These are phyloP conservation scores for Crithidia fasciculata DNA, from an alignment of 208 protist genomes.

Conservation along the genomic window DNA sequence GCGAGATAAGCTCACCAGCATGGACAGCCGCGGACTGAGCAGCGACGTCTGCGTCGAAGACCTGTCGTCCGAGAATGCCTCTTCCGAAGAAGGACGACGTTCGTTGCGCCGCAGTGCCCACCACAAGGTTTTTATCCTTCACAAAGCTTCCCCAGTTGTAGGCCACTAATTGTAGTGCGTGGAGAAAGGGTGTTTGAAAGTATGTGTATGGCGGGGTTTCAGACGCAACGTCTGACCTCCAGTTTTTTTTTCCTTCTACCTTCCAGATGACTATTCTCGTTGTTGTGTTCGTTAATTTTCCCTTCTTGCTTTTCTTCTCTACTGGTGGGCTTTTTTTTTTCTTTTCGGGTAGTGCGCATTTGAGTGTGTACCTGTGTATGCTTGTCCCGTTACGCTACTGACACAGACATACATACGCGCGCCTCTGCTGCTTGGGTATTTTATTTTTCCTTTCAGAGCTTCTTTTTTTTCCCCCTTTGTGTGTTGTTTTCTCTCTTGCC, in stretches of 20 bases:
- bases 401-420: background rate
- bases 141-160: too few species aligned
- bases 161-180: too few species aligned
- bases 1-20: background rate
- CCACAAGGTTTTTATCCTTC: too few species aligned
- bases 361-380: too few species aligned
- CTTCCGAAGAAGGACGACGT: too few species aligned
- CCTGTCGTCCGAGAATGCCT: background rate
- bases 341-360: background rate
- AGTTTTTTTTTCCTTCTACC: background rate
- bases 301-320: background rate
- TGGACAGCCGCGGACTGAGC: background rate
- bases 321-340: background rate
- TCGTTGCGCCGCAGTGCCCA: too few species aligned
- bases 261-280: background rate
- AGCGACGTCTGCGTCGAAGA: background rate
- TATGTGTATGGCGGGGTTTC: too few species aligned
- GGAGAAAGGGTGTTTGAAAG: too few species aligned
- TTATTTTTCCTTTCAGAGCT: constrained; percentile 6
- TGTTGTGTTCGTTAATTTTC: background rate
- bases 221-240: background rate
- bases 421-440: background rate
- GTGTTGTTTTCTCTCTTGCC: background rate
- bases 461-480: constrained; percentile 10
- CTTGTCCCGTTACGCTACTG: too few species aligned